These are phyloP conservation scores for Leptodermis oblonga DNA, from an alignment of 257 asterid genomes.

Conservation along the genomic window DNA sequence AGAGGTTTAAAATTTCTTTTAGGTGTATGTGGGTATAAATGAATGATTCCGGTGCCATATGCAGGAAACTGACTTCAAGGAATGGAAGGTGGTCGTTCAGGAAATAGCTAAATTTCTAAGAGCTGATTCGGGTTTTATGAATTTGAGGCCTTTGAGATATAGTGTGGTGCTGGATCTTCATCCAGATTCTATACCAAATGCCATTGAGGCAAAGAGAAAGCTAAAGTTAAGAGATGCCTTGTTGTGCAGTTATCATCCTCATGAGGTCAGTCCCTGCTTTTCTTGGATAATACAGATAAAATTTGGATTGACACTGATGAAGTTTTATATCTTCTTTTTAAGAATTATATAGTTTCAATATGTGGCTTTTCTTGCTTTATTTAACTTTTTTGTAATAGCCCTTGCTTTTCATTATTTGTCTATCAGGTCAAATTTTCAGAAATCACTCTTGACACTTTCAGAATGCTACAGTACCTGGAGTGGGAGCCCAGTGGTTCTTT, in stretches of 20 bases:
- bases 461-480: conserved; percentile 91
- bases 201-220: conserved; percentile 55
- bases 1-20: neutral
- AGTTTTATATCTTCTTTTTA: neutral
- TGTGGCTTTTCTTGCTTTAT: neutral
- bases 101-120: conserved; percentile 92
- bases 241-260: conserved; percentile 85
- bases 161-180: conserved; percentile 82
- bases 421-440: conserved; percentile 90
- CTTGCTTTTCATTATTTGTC: neutral
- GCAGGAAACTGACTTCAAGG: conserved; percentile 96
- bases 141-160: conserved; percentile 88
- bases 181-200: conserved; percentile 66
- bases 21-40: neutral
- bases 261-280: conserved; percentile 57
- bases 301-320: neutral
- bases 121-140: conserved; percentile 95
- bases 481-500: conserved; percentile 99
- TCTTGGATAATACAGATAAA: neutral
- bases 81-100: conserved; percentile 97
- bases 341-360: neutral
- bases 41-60: no score
- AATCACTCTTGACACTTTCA: conserved; percentile 76
- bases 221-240: conserved; percentile 80
- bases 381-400: neutral